These are phyloP conservation scores for Polychytrium aggregatum DNA, from an alignment of 192 early-diverging fungal species.

Conservation along the genomic window DNA sequence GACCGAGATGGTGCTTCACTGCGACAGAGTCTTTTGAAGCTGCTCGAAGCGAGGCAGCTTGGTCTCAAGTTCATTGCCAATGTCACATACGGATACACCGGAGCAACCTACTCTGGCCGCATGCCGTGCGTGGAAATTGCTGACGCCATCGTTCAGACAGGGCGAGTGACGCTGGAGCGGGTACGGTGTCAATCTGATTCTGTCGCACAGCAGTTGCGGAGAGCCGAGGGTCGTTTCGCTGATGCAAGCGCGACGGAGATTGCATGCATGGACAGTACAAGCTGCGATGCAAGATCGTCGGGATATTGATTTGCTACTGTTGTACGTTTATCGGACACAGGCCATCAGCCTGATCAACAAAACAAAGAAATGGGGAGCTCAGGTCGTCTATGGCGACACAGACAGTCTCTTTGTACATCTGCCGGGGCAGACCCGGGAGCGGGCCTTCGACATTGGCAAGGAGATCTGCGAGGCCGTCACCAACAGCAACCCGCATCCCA, in stretches of 20 bases:
- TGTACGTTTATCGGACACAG: neutral
- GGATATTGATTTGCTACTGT: neutral
- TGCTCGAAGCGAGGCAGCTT: conserved; percentile 74
- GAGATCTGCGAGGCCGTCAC: conserved; percentile 74
- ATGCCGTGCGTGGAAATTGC: conserved; percentile 87
- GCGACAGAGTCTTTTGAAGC: conserved; percentile 39
- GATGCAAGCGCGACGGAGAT: too few relatives aligned
- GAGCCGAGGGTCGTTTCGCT: too few relatives aligned
- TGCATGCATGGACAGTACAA: too few relatives aligned
- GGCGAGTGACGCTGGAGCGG: conserved; percentile 70
- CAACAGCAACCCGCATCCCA: conserved; percentile 57
- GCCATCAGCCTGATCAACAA: conserved; percentile 55
- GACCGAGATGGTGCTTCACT: too few relatives aligned
- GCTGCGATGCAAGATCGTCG: neutral
- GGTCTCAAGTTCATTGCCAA: conserved; percentile 86
- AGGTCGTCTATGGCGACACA: conserved; percentile 90
- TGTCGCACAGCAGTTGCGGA: too few relatives aligned
- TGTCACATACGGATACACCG: conserved; percentile 84
- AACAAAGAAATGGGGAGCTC: conserved; percentile 52
- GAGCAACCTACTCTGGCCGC: conserved; percentile 72
- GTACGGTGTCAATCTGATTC: neutral
- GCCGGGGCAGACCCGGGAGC: conserved; percentile 50
- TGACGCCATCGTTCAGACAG: conserved; percentile 83
- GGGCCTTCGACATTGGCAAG: conserved; percentile 71
- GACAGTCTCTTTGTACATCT: conserved; percentile 78